Conservation (phyloP, 108 stramenopile genomes). For the Stephanodiscus minutulus region DNA sequence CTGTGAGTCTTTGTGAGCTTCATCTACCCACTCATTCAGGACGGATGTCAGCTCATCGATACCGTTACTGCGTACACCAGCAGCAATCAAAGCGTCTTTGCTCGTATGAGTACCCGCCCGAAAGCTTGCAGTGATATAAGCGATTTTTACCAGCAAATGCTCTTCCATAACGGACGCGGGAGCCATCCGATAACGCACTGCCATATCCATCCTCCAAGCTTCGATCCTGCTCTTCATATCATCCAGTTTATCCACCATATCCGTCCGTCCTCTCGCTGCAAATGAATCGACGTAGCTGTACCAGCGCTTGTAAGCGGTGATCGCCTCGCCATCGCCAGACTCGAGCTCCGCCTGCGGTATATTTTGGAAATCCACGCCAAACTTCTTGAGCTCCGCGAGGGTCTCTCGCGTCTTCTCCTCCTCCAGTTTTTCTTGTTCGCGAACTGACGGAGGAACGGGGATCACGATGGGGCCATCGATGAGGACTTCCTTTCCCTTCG, state of each 20-base stretch:
- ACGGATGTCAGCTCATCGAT: slow-evolving; percentile 56
- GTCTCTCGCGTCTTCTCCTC: slow-evolving; percentile 52
- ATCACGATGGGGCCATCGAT: slow-evolving; percentile 51
- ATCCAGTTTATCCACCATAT: slow-evolving; percentile 56
- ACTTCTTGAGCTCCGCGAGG: slow-evolving; percentile 48
- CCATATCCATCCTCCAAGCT: slow-evolving; percentile 66
- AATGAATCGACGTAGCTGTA: slow-evolving; percentile 51
- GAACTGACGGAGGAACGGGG: slow-evolving; percentile 72
- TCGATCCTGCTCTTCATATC: slow-evolving; percentile 60
- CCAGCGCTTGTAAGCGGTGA: slow-evolving; percentile 73
- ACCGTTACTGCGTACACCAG: slow-evolving; percentile 67
- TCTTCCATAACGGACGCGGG: slow-evolving; percentile 75
- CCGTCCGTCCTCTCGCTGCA: slow-evolving; percentile 40
- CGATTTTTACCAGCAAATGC: slow-evolving; percentile 55
- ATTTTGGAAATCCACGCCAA: slow-evolving; percentile 57
- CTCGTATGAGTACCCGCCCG: slow-evolving; percentile 46
- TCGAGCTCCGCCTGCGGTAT: slow-evolving; percentile 72
- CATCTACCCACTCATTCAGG: slow-evolving; percentile 58
- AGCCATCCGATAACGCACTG: slow-evolving; percentile 59
- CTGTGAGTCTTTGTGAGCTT: not conserved
- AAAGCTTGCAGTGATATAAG: slow-evolving; percentile 64
- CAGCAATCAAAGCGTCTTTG: slow-evolving; percentile 51
- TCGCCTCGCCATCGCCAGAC: slow-evolving; percentile 74
- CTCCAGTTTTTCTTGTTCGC: slow-evolving; percentile 57
- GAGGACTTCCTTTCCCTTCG: slow-evolving; percentile 45